Percentiles rank a stretch among this genome's conserved stretches.
These are phyloP conservation scores for Groenewaldozyma tartarivorans DNA, from an alignment of 805 yeast genomes.

Conservation along the genomic window DNA sequence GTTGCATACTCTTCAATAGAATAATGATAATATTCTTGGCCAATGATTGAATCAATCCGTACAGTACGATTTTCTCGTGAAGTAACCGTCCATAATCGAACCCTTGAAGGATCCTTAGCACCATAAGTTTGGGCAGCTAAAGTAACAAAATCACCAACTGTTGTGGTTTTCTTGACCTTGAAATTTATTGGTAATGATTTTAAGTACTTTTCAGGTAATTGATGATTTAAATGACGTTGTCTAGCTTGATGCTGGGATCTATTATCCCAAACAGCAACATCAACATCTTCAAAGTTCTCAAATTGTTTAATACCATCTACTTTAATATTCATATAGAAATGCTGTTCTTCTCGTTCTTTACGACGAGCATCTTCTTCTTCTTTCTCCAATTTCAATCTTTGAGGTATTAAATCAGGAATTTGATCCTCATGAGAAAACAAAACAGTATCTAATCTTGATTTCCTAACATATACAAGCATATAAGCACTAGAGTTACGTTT, in stretches of 20 bases:
- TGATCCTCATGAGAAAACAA: constrained; percentile 51
- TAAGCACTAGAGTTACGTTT: constrained; percentile 90
- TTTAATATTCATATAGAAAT: constrained; percentile 47
- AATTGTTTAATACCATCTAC: constrained; percentile 48
- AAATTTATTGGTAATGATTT: constrained; percentile 40
- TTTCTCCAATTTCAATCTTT: constrained; percentile 53
- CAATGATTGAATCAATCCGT: constrained; percentile 45
- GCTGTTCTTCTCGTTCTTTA: constrained; percentile 64
- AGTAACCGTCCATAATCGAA: constrained; percentile 56
- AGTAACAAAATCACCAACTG: constrained; percentile 41
- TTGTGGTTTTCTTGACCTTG: constrained; percentile 47
- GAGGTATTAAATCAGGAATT: constrained; percentile 60
- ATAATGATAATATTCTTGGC: constrained; percentile 11
- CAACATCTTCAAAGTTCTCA: constrained; percentile 59
- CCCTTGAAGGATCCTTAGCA: constrained; percentile 22
- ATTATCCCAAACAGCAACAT: constrained; percentile 56
- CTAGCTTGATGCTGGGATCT: constrained; percentile 10
- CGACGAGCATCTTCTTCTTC: constrained; percentile 44
- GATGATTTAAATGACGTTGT: neutral
- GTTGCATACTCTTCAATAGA: neutral
- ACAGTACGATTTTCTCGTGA: constrained; percentile 63
- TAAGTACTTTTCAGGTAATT: constrained; percentile 19
- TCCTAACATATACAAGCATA: constrained; percentile 87
- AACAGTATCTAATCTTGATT: constrained; percentile 45
- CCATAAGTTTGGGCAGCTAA: constrained; percentile 39